Conservation (phyloP, 345 rosid species). For the Carallia brachiata region DNA sequence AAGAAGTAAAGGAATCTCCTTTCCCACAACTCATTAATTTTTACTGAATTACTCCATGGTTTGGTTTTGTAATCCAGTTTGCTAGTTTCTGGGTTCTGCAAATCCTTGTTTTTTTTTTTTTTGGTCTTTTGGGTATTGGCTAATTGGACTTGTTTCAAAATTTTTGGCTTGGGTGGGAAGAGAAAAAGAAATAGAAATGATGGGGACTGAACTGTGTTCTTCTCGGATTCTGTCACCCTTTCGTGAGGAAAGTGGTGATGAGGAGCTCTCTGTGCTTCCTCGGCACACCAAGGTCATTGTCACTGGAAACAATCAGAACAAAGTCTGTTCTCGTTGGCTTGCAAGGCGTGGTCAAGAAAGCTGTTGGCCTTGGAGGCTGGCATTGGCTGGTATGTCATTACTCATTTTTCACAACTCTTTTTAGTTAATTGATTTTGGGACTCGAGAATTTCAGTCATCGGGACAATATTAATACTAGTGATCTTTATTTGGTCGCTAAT, state of each 20-base stretch:
- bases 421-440: too few species aligned
- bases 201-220: constrained; percentile 42
- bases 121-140: too few species aligned
- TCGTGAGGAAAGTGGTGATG: constrained; percentile 63
- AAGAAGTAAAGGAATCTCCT: not conserved
- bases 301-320: constrained; percentile 68
- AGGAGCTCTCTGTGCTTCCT: constrained; percentile 69
- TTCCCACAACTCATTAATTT: not conserved
- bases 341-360: constrained; percentile 77
- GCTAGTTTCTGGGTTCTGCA: too few species aligned
- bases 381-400: constrained; percentile 62
- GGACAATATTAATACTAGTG: too few species aligned
- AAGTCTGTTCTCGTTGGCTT: constrained; percentile 67
- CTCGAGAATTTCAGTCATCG: too few species aligned
- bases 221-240: constrained; percentile 48
- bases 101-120: too few species aligned
- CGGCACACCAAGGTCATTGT: constrained; percentile 69
- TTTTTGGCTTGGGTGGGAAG: too few species aligned
- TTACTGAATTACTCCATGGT: too few species aligned
- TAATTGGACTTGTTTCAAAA: too few species aligned
- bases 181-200: constrained; percentile 23
- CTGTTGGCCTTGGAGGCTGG: constrained; percentile 79
- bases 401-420: not conserved
- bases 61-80: too few species aligned
- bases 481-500: too few species aligned